A percentile compares a stretch with the other conserved stretches of the same genome.
Conservation (phyloP, 176 grass and related monocot species). For the Neostapfia colusana region DNA sequence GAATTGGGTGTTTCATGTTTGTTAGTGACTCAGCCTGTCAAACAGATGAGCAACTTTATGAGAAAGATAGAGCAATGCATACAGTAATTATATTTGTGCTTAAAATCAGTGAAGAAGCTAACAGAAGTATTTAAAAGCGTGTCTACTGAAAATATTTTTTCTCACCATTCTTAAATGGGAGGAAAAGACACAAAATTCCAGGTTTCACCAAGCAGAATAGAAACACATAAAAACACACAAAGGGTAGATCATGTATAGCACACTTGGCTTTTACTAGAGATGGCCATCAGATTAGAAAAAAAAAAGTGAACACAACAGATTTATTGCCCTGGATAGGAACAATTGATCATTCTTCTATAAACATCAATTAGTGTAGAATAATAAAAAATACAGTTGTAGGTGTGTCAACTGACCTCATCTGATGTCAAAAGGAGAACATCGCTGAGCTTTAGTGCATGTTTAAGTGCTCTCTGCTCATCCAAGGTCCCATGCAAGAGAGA, state of each 20-base stretch:
- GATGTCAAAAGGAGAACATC: slow-evolving; percentile 96
- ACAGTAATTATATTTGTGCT: not conserved
- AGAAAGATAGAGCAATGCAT: slow-evolving; percentile 14
- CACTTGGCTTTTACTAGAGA: too few species aligned
- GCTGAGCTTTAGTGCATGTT: slow-evolving; percentile 59
- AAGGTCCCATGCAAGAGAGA: slow-evolving; percentile 59
- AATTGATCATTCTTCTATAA: not conserved
- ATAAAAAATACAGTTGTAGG: not conserved
- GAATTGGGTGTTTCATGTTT: slow-evolving; percentile 59
- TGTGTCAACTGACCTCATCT: slow-evolving; percentile 62
- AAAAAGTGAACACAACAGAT: too few species aligned
- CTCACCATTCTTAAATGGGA: too few species aligned
- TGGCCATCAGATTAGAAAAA: too few species aligned
- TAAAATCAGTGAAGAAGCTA: not conserved
- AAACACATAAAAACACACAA: too few species aligned
- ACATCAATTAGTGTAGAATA: not conserved
- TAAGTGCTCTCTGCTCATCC: slow-evolving; percentile 69
- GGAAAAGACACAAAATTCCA: too few species aligned
- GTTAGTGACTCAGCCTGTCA: slow-evolving; percentile 75
- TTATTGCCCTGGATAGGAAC: too few species aligned
- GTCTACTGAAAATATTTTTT: too few species aligned
- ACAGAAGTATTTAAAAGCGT: slow-evolving; percentile 18
- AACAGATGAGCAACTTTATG: not conserved
- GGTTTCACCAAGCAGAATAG: too few species aligned
- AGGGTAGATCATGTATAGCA: too few species aligned